Evolutionary conservation across 2,329 filamentous ascomycete species (phyloP).

Genomic region (Aureobasidium pullulans): DNA sequence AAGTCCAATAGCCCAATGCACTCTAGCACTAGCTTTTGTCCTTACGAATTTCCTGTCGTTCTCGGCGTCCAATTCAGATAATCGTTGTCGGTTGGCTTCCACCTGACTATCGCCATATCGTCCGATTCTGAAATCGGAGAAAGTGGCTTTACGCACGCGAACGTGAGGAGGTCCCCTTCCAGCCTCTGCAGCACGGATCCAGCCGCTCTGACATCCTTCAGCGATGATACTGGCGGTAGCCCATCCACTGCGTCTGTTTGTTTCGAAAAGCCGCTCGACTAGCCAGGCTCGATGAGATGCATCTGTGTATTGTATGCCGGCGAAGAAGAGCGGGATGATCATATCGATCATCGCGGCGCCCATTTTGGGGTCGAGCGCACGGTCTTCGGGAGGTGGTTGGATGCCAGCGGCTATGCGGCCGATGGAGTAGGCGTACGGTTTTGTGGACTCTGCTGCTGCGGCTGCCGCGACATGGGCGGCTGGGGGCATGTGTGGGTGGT

Average conservation of each 20-base stretch:
- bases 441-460: slow-evolving; percentile 56
- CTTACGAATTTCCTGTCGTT: slow-evolving; percentile 50
- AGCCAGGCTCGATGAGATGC: slow-evolving; percentile 69
- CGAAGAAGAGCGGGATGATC: slow-evolving; percentile 77
- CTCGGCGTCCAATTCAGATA: slow-evolving; percentile 20
- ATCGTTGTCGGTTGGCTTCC: not conserved
- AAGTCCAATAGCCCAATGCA: slow-evolving; percentile 71
- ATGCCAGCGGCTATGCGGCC: slow-evolving; percentile 52
- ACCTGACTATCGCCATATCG: not conserved
- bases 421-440: slow-evolving; percentile 27
- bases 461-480: slow-evolving; percentile 81
- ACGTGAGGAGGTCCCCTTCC: slow-evolving; percentile 71
- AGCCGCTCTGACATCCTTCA: slow-evolving; percentile 73
- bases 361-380: slow-evolving; percentile 65
- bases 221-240: slow-evolving; percentile 76
- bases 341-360: slow-evolving; percentile 78
- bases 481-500: slow-evolving; percentile 85
- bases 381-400: slow-evolving; percentile 37
- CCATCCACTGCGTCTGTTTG: slow-evolving; percentile 79
- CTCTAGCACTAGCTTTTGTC: slow-evolving; percentile 54
- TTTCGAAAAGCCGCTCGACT: slow-evolving; percentile 64
- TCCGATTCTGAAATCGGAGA: slow-evolving; percentile 2
- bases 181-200: slow-evolving; percentile 66
- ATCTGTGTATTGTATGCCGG: slow-evolving; percentile 71
- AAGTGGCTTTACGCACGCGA: slow-evolving; percentile 25